Evolutionary conservation across 2,329 filamentous ascomycete genomes (phyloP).

Genomic region (Didymella pomorum): DNA sequence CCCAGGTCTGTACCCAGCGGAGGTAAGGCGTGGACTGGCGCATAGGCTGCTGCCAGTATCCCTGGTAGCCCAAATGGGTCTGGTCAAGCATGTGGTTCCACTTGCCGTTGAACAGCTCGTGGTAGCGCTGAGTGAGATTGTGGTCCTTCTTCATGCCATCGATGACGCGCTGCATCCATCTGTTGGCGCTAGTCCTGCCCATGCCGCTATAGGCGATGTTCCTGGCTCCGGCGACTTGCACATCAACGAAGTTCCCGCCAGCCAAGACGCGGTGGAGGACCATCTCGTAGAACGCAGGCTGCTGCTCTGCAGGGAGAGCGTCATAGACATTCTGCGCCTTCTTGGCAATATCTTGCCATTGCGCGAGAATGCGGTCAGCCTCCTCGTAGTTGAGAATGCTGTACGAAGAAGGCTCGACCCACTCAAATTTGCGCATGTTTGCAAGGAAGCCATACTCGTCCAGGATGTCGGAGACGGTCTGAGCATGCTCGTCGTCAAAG

Average conservation of each 20-base stretch:
- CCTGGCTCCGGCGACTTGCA: slow-evolving; percentile 49
- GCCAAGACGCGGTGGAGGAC: slow-evolving; percentile 68
- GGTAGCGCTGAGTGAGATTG: slow-evolving; percentile 47
- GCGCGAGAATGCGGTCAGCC: slow-evolving; percentile 64
- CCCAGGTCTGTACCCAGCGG: slow-evolving; percentile 65
- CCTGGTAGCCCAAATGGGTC: slow-evolving; percentile 52
- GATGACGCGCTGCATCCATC: slow-evolving; percentile 47
- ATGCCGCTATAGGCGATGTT: slow-evolving; percentile 49
- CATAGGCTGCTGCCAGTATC: slow-evolving; percentile 73
- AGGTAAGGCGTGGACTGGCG: slow-evolving; percentile 70
- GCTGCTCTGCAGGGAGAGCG: slow-evolving; percentile 57
- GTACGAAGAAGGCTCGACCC: slow-evolving; percentile 66
- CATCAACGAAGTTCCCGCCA: slow-evolving; percentile 64
- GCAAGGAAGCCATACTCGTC: slow-evolving; percentile 66
- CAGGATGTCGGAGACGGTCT: slow-evolving; percentile 61
- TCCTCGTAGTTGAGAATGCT: slow-evolving; percentile 71
- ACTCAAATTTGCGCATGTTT: slow-evolving; percentile 68
- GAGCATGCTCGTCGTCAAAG: slow-evolving; percentile 61
- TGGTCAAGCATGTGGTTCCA: slow-evolving; percentile 54
- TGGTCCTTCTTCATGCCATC: slow-evolving; percentile 50
- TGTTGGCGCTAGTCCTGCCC: slow-evolving; percentile 51
- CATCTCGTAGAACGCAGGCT: slow-evolving; percentile 69
- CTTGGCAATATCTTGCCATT: slow-evolving; percentile 63
- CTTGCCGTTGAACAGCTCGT: slow-evolving; percentile 48
- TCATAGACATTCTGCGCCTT: slow-evolving; percentile 66